A percentile compares a stretch with the other conserved stretches of the same genome.
These are phyloP conservation scores for Malassezia sympodialis DNA, from an alignment of 1,284 basidiomycete genomes.

Conservation along the genomic window DNA sequence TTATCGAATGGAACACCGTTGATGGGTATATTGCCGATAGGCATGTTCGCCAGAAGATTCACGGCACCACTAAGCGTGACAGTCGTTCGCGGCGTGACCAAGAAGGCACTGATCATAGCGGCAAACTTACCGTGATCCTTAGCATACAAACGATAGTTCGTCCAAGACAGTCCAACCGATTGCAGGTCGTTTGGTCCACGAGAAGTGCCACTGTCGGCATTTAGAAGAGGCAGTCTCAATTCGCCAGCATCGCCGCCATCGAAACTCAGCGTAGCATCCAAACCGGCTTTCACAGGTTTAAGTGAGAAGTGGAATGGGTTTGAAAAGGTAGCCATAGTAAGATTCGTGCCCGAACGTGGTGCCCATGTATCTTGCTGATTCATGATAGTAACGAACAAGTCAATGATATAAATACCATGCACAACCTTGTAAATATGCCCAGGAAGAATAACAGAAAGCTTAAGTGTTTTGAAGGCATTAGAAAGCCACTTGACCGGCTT, in stretches of 20 bases:
- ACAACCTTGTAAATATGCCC: constrained; percentile 63
- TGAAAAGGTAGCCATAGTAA: constrained; percentile 59
- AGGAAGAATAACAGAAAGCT: constrained; percentile 58
- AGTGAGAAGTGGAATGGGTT: constrained; percentile 70
- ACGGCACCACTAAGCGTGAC: constrained; percentile 57
- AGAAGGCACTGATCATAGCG: constrained; percentile 57
- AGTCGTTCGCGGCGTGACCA: constrained; percentile 52
- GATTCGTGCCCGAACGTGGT: constrained; percentile 43
- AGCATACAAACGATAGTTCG: constrained; percentile 55
- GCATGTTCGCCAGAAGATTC: constrained; percentile 58
- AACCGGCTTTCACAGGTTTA: constrained; percentile 57
- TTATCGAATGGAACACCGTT: constrained; percentile 60
- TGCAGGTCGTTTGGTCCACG: constrained; percentile 57
- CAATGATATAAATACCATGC: constrained; percentile 58
- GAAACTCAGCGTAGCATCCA: constrained; percentile 55
- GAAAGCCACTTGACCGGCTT: constrained; percentile 61
- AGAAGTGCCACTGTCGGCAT: constrained; percentile 58
- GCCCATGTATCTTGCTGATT: constrained; percentile 27
- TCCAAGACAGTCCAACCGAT: constrained; percentile 56
- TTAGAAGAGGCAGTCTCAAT: constrained; percentile 54
- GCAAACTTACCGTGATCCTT: constrained; percentile 56
- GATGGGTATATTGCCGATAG: constrained; percentile 62
- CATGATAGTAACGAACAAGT: constrained; percentile 57
- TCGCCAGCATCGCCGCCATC: constrained; percentile 56
- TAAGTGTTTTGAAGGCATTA: constrained; percentile 61